Conservation (phyloP, 2,329 filamentous ascomycete genomes). For the Penicillium sclerotigenum region DNA sequence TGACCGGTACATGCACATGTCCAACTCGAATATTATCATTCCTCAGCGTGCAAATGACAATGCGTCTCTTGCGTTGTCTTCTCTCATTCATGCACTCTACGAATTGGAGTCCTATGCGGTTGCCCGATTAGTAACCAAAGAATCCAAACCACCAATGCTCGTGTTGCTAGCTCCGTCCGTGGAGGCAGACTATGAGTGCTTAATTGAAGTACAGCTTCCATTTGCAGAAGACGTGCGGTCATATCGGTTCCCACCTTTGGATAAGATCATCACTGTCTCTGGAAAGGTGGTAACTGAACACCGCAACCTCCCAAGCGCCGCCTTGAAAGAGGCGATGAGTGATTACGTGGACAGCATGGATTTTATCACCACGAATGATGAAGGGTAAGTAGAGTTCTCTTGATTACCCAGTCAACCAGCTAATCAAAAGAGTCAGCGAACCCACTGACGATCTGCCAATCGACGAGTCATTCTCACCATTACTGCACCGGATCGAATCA, state of each 20-base stretch:
- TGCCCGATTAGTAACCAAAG: conserved; percentile 79
- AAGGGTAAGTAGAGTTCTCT: conserved; percentile 54
- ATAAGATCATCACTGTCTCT: conserved; percentile 81
- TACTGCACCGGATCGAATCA: conserved; percentile 84
- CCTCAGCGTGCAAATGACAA: conserved; percentile 75
- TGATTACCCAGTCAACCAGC: background rate
- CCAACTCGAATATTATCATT: conserved; percentile 73
- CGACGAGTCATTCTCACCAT: conserved; percentile 78
- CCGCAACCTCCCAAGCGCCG: conserved; percentile 72
- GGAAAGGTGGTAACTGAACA: conserved; percentile 78
- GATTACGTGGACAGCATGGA: conserved; percentile 94
- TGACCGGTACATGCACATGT: conserved; percentile 81
- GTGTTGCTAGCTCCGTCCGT: conserved; percentile 77
- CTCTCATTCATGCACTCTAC: conserved; percentile 80
- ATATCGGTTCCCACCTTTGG: conserved; percentile 89
- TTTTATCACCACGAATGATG: conserved; percentile 68
- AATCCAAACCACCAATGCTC: conserved; percentile 72
- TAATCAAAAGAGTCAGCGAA: conserved; percentile 38
- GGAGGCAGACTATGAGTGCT: conserved; percentile 74
- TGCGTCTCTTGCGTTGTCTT: conserved; percentile 79
- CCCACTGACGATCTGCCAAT: conserved; percentile 68
- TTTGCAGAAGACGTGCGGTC: conserved; percentile 87
- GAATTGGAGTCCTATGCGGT: conserved; percentile 84
- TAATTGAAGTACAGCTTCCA: conserved; percentile 85
- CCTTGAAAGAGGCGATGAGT: conserved; percentile 77